These are phyloP conservation scores for Rhodamnia argentea DNA, from an alignment of 345 rosid genomes.

Conservation along the genomic window DNA sequence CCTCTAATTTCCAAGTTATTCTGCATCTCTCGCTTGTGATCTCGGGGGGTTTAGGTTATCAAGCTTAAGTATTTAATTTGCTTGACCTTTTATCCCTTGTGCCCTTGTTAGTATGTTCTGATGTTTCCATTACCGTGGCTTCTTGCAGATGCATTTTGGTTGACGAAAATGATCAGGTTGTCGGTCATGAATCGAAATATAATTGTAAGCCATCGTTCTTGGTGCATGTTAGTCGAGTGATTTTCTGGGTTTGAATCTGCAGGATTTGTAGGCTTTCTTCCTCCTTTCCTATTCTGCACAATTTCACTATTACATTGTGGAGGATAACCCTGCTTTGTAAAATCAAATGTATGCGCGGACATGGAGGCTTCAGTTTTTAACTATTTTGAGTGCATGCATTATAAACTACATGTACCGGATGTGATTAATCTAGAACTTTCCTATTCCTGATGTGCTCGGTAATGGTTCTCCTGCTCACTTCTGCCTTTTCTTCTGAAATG, in stretches of 20 bases:
- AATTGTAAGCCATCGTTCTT: slow-evolving; percentile 46
- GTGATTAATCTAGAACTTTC: not conserved
- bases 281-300: not conserved
- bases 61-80: not conserved
- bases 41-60: not conserved
- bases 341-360: not conserved
- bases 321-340: not conserved
- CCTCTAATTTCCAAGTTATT: not conserved
- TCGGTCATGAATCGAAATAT: slow-evolving; percentile 82
- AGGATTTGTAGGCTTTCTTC: not conserved
- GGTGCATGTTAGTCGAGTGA: not conserved
- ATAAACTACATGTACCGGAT: not conserved
- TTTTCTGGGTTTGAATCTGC: not conserved
- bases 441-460: not conserved
- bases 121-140: not conserved
- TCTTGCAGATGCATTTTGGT: slow-evolving; percentile 85
- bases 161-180: slow-evolving; percentile 67
- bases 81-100: not conserved
- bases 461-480: not conserved
- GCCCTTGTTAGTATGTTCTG: not conserved
- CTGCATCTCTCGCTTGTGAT: not conserved
- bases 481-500: not conserved
- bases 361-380: not conserved
- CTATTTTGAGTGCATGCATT: not conserved
- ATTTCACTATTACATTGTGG: not conserved